Evolutionary conservation across 768 basidiomycete species (phyloP).

Genomic region (Amanita jacksonii): DNA sequence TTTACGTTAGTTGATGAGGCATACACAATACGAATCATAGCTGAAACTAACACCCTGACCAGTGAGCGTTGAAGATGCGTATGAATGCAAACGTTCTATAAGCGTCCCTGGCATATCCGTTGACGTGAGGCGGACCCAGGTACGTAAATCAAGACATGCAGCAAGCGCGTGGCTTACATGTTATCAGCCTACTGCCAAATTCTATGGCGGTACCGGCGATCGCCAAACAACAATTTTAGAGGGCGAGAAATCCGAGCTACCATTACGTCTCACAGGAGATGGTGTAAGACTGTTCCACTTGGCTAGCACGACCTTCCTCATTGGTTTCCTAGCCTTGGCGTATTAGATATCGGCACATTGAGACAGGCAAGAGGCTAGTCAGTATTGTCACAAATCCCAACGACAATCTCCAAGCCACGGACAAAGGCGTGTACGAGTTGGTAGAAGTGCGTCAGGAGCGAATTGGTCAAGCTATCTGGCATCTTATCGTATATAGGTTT

Average conservation of each 20-base stretch:
- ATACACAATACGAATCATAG: slow-evolving; percentile 7
- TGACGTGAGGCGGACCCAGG: slow-evolving; percentile 75
- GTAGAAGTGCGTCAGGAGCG: slow-evolving; percentile 34
- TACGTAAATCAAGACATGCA: slow-evolving; percentile 23
- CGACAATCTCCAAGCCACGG: slow-evolving; percentile 60
- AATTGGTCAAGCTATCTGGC: background rate
- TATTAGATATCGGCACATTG: slow-evolving; percentile 57
- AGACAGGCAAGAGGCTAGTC: slow-evolving; percentile 30
- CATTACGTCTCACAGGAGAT: slow-evolving; percentile 84
- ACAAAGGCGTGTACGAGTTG: slow-evolving; percentile 71
- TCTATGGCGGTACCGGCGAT: slow-evolving; percentile 59
- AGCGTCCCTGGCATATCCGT: slow-evolving; percentile 73
- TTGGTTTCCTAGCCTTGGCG: slow-evolving; percentile 69
- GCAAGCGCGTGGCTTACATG: background rate
- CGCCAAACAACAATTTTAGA: slow-evolving; percentile 62
- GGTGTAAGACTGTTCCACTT: slow-evolving; percentile 42
- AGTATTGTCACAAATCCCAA: slow-evolving; percentile 52
- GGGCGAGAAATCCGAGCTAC: slow-evolving; percentile 61
- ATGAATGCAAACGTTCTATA: slow-evolving; percentile 74
- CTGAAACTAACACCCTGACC: slow-evolving; percentile 9
- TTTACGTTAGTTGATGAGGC: slow-evolving; percentile 37
- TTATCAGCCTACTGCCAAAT: slow-evolving; percentile 73
- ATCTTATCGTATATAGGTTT: slow-evolving; percentile 41
- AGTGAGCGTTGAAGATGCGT: slow-evolving; percentile 83
- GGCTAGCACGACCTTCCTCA: background rate